These are phyloP conservation scores for Boletus sp. DNA, from an alignment of 768 basidiomycete genomes.

Conservation along the genomic window DNA sequence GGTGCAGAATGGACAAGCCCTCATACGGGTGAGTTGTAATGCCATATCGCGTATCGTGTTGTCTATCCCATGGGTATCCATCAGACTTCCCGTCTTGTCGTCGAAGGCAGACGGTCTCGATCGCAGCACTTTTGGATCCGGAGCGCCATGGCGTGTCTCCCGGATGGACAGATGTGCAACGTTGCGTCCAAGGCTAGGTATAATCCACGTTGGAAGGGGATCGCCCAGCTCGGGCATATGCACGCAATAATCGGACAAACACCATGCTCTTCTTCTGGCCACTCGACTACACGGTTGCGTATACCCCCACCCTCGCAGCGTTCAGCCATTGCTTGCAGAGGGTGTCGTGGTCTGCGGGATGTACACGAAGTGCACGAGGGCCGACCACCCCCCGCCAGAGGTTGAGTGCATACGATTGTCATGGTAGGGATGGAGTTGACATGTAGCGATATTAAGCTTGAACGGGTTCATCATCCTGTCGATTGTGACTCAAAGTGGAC, in stretches of 20 bases:
- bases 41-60: too few species aligned
- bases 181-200: constrained; percentile 59
- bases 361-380: neutral
- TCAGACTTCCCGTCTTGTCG: too few species aligned
- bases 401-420: constrained; percentile 9
- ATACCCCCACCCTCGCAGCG: constrained; percentile 22
- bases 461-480: constrained; percentile 9
- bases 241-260: constrained; percentile 16
- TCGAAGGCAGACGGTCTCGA: too few species aligned
- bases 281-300: constrained; percentile 22
- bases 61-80: too few species aligned
- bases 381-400: too few species aligned
- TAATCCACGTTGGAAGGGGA: constrained; percentile 36
- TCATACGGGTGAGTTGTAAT: too few species aligned
- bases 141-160: constrained; percentile 29
- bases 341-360: constrained; percentile 15
- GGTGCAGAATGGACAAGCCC: too few species aligned
- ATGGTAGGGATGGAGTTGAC: constrained; percentile 6
- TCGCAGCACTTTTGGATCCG: constrained; percentile 24
- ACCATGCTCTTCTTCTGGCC: constrained; percentile 18
- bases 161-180: constrained; percentile 24
- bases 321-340: constrained; percentile 31
- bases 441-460: neutral
- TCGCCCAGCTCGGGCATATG: constrained; percentile 15
- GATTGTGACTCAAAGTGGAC: neutral